Evolutionary conservation across 306 rosid genomes (phyloP).

Genomic region (Adenanthera pavonina): DNA sequence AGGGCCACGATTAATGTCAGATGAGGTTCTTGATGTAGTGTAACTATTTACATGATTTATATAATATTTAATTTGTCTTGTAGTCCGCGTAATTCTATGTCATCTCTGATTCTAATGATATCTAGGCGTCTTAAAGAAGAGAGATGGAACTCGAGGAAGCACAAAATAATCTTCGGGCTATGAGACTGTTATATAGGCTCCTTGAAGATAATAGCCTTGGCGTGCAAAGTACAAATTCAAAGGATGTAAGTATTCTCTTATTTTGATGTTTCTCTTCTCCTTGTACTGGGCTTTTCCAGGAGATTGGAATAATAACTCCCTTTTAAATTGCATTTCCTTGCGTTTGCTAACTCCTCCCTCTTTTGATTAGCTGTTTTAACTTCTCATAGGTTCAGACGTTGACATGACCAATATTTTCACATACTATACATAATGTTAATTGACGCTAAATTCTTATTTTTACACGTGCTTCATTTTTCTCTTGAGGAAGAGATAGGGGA

Average conservation of each 20-base stretch:
- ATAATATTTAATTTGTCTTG: not conserved
- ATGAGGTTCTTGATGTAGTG: not conserved
- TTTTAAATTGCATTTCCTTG: too few species aligned
- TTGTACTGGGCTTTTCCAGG: not conserved
- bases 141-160: conserved; percentile 57
- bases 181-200: conserved; percentile 59
- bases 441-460: not conserved
- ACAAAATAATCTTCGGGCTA: conserved; percentile 49
- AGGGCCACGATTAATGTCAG: not conserved
- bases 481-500: not conserved
- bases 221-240: conserved; percentile 31
- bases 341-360: not conserved
- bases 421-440: not conserved
- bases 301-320: not conserved
- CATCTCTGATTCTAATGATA: not conserved
- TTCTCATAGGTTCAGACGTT: conserved; percentile 3
- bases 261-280: not conserved
- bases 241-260: conserved; percentile 39
- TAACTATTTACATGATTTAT: not conserved
- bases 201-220: conserved; percentile 41
- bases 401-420: not conserved
- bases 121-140: not conserved
- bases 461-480: not conserved
- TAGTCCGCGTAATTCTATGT: not conserved
- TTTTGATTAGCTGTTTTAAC: not conserved